Conservation (phyloP, 1,284 basidiomycete species). For the Phellinidium pouzarii region DNA sequence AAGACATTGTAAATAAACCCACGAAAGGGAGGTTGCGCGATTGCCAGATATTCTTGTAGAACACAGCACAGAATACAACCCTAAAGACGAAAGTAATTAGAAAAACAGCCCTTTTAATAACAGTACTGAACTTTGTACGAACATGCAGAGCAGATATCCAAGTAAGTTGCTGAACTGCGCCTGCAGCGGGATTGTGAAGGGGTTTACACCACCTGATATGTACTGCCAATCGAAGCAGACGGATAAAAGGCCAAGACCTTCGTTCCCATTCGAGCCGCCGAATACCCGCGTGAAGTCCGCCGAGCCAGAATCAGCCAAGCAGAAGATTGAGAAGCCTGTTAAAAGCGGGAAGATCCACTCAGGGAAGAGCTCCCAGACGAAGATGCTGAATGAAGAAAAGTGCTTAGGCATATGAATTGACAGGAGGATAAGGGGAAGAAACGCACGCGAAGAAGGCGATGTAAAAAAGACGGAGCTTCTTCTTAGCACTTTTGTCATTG, state of each 20-base stretch:
- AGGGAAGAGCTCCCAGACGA: conserved; percentile 34
- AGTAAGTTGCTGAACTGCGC: conserved; percentile 34
- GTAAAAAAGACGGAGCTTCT: conserved; percentile 44
- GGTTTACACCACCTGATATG: conserved; percentile 28
- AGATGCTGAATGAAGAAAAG: conserved; percentile 18
- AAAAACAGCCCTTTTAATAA: neutral
- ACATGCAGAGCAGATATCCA: conserved; percentile 42
- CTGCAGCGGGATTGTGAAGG: conserved; percentile 33
- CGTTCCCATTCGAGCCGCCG: conserved; percentile 55
- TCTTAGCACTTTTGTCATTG: conserved; percentile 25
- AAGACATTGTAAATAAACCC: neutral
- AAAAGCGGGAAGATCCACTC: conserved; percentile 45
- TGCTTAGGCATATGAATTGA: neutral
- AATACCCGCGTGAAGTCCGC: conserved; percentile 48
- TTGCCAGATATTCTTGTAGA: conserved; percentile 42
- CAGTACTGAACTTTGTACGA: conserved; percentile 15
- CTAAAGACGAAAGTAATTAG: too few relatives aligned
- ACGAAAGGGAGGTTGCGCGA: conserved; percentile 45
- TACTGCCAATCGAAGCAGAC: conserved; percentile 51
- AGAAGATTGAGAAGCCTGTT: conserved; percentile 45
- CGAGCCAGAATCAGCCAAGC: conserved; percentile 46
- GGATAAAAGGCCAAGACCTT: conserved; percentile 45
- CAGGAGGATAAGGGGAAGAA: neutral
- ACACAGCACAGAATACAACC: conserved; percentile 37
- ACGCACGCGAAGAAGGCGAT: conserved; percentile 37